Evolutionary conservation across 2,329 filamentous ascomycete species (phyloP), one percentile per base, ranked within the genome.

Genomic region (Diaporthe sp.): DNA sequence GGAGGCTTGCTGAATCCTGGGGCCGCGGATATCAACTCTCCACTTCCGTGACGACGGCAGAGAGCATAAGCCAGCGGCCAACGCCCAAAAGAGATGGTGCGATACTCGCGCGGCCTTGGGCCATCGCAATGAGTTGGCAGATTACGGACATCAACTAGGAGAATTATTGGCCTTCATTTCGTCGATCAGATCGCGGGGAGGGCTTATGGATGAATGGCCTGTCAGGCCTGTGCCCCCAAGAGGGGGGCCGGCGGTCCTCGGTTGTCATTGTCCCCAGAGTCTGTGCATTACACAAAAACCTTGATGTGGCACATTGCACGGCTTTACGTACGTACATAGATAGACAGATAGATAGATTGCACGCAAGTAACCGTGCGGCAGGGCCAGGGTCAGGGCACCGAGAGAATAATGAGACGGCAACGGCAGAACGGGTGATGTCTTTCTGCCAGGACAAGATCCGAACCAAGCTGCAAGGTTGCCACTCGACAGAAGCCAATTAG

Each of bases 31-130:
- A 53, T 65, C 70, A 73, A 62, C 57, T 53, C 70, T 31, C 70
- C 70, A 73, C 70, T 53, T 42, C n/a, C 10, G 37, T 65, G 70
- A 53, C 70, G 58, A 73, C 70, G 57, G 42, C 42, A 19, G 28
- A 39, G 69, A 37, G 55, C 69, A 39, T 6, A 46, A n/a, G 17
- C 44, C 59, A 31, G 70, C 57, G 57, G 49, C 58, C 34, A 31
- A 34, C 6, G 46, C 70, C 70, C 69, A 62, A 73, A 62, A 37
- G 49, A 62, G 70, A 73, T 73, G 70, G 59, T 73, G 70, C 58
- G 70, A 73, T 73, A 53, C 4, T 62, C 49, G 58, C 39, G 46
- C 34, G 39, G 57, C 58, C 17, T 37, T n/a, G 44, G 37, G 44
- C 42, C 55, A 51, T 62, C 37, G 46, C 58, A 73, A 73, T 73